A percentile compares a stretch with the other conserved stretches of the same genome.
These are phyloP conservation scores for Posidonia australis DNA, from an alignment of 106 monocot species.

Conservation along the genomic window DNA sequence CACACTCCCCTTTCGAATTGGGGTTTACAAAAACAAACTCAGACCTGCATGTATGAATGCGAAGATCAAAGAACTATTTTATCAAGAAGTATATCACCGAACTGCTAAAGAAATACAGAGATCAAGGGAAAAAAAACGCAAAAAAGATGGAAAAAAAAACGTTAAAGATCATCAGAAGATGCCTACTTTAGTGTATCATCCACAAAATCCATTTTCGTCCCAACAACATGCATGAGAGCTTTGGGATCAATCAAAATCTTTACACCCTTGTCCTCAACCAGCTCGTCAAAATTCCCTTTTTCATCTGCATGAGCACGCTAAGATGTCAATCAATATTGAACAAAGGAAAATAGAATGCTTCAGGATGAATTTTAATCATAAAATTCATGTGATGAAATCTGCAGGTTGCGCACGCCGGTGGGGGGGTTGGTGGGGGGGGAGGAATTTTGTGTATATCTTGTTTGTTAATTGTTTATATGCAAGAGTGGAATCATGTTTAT, in stretches of 20 bases:
- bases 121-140: constrained; percentile 21
- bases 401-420: no score
- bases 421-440: no score
- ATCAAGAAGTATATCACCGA: neutral
- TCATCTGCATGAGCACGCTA: constrained; percentile 38
- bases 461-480: no score
- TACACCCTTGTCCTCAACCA: constrained; percentile 91
- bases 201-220: constrained; percentile 95
- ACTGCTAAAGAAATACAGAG: constrained; percentile 1
- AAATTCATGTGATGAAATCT: no score
- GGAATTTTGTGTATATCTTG: no score
- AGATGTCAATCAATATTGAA: no score
- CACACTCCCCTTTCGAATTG: constrained; percentile 25
- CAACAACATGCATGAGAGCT: constrained; percentile 91
- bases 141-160: no score
- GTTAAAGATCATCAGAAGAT: no score
- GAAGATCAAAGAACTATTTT: neutral
- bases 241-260: constrained; percentile 89
- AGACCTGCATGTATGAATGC: constrained; percentile 15
- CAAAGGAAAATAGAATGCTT: no score
- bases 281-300: constrained; percentile 79
- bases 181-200: constrained; percentile 76
- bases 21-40: constrained; percentile 33
- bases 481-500: no score
- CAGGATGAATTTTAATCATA: no score